A percentile compares a stretch with the other conserved stretches of the same genome.
Evolutionary conservation across 2,329 filamentous ascomycete genomes (phyloP).

Genomic region (Zymoseptoria passerinii): DNA sequence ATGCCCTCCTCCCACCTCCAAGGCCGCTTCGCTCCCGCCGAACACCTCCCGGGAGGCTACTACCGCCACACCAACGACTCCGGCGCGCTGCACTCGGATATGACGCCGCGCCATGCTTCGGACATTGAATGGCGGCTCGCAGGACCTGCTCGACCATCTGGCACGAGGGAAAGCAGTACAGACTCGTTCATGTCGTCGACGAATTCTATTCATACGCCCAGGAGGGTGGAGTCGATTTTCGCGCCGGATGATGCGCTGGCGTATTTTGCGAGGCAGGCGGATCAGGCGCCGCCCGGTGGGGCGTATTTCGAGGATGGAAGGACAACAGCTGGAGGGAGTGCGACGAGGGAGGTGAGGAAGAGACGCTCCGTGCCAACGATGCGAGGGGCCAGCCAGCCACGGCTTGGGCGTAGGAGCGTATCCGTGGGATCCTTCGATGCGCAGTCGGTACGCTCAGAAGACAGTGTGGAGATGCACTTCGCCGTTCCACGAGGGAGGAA

Average conservation of each 20-base stretch:
- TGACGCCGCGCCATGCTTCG: conserved; percentile 33
- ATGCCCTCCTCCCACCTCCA: conserved; percentile 67
- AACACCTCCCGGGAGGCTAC: conserved; percentile 58
- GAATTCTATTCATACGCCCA: conserved; percentile 59
- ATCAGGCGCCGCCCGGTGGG: conserved; percentile 38
- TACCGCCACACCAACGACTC: conserved; percentile 64
- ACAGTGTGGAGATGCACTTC: conserved; percentile 14
- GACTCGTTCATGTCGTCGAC: conserved; percentile 58
- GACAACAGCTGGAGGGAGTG: conserved; percentile 18
- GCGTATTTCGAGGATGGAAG: conserved; percentile 33
- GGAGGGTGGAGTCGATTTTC: conserved; percentile 67
- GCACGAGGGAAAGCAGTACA: conserved; percentile 19
- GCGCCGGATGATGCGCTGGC: conserved; percentile 63
- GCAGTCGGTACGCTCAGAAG: conserved; percentile 8
- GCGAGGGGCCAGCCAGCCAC: neutral
- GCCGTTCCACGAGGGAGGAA: conserved; percentile 1
- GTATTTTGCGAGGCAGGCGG: conserved; percentile 58
- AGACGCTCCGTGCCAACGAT: neutral
- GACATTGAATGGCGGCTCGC: conserved; percentile 4
- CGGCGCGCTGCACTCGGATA: conserved; percentile 48
- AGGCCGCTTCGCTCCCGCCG: conserved; percentile 67
- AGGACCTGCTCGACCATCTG: neutral
- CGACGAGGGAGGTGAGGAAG: neutral
- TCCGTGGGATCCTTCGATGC: neutral
- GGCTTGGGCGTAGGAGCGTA: neutral